A percentile compares a stretch with the other conserved stretches of the same genome.
These are phyloP conservation scores for Butyriboletus appendiculatus DNA, from an alignment of 1,284 basidiomycete genomes.

Conservation along the genomic window DNA sequence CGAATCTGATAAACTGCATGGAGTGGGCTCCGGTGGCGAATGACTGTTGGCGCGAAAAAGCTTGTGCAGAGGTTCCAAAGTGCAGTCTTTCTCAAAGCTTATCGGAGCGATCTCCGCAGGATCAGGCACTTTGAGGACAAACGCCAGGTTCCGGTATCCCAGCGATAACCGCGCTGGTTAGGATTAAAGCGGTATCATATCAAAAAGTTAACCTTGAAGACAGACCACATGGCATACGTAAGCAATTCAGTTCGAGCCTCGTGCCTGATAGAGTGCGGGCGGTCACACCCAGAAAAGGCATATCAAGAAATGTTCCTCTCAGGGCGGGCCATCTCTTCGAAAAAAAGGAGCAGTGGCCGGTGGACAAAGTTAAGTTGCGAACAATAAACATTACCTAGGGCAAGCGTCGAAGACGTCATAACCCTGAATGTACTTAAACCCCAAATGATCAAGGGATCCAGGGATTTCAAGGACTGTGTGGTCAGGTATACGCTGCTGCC, in stretches of 20 bases:
- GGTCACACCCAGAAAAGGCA: constrained; percentile 17
- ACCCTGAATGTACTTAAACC: constrained; percentile 28
- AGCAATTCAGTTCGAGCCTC: constrained; percentile 25
- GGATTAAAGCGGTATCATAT: constrained; percentile 9
- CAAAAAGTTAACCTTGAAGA: constrained; percentile 33
- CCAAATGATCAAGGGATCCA: constrained; percentile 7
- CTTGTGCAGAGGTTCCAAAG: constrained; percentile 1
- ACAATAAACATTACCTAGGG: neutral
- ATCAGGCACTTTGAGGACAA: constrained; percentile 25
- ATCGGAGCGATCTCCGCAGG: constrained; percentile 31
- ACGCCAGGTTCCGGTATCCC: constrained; percentile 14
- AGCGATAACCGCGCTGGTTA: constrained; percentile 19
- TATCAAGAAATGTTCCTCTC: constrained; percentile 16
- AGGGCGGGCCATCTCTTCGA: constrained; percentile 13
- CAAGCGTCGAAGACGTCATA: constrained; percentile 28
- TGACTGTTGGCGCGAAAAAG: neutral
- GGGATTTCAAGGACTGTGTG: constrained; percentile 7
- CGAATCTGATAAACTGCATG: constrained; percentile 11
- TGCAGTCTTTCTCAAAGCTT: constrained; percentile 21
- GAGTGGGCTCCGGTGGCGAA: constrained; percentile 4
- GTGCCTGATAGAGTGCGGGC: constrained; percentile 11
- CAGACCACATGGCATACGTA: constrained; percentile 24
- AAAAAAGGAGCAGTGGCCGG: constrained; percentile 6
- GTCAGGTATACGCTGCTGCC: constrained; percentile 6
- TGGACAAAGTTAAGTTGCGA: constrained; percentile 32